A percentile compares a stretch with the other conserved stretches of the same genome.
phyloP scores from a whole-genome alignment of 345 rosid species.

The Mercurialis annua region DNA sequence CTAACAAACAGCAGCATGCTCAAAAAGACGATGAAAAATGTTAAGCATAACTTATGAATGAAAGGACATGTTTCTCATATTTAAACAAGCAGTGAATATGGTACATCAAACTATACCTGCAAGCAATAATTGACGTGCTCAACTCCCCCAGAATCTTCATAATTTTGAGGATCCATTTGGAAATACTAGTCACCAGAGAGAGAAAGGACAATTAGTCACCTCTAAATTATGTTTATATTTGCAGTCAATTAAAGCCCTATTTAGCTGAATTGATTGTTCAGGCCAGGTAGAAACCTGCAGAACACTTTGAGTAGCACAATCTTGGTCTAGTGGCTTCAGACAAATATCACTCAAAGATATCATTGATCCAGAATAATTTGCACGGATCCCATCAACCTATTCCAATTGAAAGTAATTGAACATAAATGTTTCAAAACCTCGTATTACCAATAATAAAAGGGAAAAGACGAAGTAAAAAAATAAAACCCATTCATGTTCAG shows the following conservation, averaged over 20 bases:
- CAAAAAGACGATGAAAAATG: conserved; percentile 4
- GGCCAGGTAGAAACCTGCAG: conserved; percentile 56
- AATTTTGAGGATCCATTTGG: conserved; percentile 76
- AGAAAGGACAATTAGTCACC: conserved; percentile 1
- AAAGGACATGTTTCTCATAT: conserved; percentile 10
- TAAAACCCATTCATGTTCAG: neutral
- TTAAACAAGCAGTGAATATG: neutral
- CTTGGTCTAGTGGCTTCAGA: conserved; percentile 90
- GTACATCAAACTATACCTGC: conserved; percentile 50
- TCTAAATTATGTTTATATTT: conserved; percentile 9
- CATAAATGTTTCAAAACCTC: conserved; percentile 11
- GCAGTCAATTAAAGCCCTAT: neutral
- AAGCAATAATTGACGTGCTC: conserved; percentile 86
- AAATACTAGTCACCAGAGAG: conserved; percentile 51
- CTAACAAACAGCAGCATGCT: neutral
- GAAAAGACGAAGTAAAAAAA: neutral
- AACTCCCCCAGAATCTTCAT: conserved; percentile 64
- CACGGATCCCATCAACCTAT: conserved; percentile 83
- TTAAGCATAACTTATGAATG: conserved; percentile 1
- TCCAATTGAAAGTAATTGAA: conserved; percentile 17
- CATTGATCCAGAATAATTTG: conserved; percentile 76
- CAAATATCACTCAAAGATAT: conserved; percentile 87
- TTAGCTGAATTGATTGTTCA: neutral
- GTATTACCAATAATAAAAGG: conserved; percentile 1
- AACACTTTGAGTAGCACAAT: conserved; percentile 93